Evolutionary conservation across 371 early-diverging fungal genomes (phyloP), one percentile per base, ranked within the genome.

Genomic region (Apophysomyces variabilis): DNA sequence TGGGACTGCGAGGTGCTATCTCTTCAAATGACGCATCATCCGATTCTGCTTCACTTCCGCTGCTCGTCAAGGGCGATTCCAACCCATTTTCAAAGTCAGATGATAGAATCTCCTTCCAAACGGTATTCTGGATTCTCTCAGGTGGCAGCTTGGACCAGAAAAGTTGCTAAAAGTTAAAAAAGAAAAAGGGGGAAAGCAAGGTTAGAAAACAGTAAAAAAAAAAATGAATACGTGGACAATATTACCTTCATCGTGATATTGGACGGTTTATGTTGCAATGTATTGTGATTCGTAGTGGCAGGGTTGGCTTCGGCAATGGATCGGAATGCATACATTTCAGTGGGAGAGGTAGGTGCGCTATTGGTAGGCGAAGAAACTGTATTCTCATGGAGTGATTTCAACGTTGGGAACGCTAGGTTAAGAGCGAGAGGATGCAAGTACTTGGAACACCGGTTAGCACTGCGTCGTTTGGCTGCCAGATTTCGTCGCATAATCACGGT

Each of bases 121-220:
- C 82, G 4, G 87, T 87, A 39, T 82, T 77, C 3, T 75, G 73
- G 45, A 87, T 83, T 18, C 80, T 77, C 18, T 84, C 85, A 11
- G 72, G 66, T 5, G 87, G 77, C 41, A 87, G 62, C 38, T 87
- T 87, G 67, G 86, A 85, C 87, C 87, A 87, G 68, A 85, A 87
- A 37, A 87, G 75, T 75, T 87, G 87, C 72, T 83, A 66, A 59
- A 72, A 64, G 8, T 26, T 1, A 26, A 26, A 26, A 26, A 1
- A 26, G 0, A 44, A 65, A 62, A 68, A 39, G 5, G 41, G 41
- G 21, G 9, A 43, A 44, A 57, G 7, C 35, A 14, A n/a, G 8
- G 18, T 21, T 44, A 26, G 9, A 35, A 14, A 18, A 37, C n/a
- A 43, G 14, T 6, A 45, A 38, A 37, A 37, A 9, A 36, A 44